Base-by-base conservation (phyloP, 768 basidiomycete species). In the Hygrophoropsis aurantiaca region DNA sequence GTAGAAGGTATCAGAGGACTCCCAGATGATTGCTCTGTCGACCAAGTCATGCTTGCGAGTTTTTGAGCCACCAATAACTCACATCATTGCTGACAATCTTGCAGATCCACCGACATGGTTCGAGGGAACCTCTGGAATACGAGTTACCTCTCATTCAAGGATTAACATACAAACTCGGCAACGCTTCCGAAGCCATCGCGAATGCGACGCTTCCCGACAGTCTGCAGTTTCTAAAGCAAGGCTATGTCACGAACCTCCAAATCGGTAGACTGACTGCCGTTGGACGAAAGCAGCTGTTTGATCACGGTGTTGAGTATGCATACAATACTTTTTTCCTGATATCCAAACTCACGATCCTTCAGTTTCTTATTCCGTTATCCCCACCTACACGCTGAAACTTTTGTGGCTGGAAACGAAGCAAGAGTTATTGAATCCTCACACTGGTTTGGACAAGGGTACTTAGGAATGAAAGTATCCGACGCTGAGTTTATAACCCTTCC, bases 371-470 rank as follows among this genome's bases (percentile, higher is more conserved):
- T 61, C 47, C 56, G 40, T 11, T 55, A 61, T 18, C 61, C 62
- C n/a, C 38, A 39, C 6, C 39, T 59, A n/a, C 46, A 49, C 25
- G 54, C 61, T 16, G 46, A 55, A 18, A 37, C 44, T 8, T 43
- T 59, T 23, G 11, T 57, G 20, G 57, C 58, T 20, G 53, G 48
- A 30, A 33, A 44, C 1, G 20, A 51, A 4, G 51, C 47, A 39
- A 55, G 62, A 50, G 67, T 71, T 43, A 36, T 72, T n/a, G 72
- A 74, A 48, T 70, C 70, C 3, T 64, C 73, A 15, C 61, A 64
- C 49, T 75, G 71, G 60, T 75, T 74, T 53, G 62, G 61, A 32
- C 49, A 62, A 25, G 70, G 72, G 0, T 68, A 70, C 55, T 69
- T 69, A 48, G 74, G 73, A 11, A 62, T 64, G 11, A 23, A 46